Evolutionary conservation across 2,329 filamentous ascomycete genomes (phyloP).

Genomic region (Aspergillus sp.): DNA sequence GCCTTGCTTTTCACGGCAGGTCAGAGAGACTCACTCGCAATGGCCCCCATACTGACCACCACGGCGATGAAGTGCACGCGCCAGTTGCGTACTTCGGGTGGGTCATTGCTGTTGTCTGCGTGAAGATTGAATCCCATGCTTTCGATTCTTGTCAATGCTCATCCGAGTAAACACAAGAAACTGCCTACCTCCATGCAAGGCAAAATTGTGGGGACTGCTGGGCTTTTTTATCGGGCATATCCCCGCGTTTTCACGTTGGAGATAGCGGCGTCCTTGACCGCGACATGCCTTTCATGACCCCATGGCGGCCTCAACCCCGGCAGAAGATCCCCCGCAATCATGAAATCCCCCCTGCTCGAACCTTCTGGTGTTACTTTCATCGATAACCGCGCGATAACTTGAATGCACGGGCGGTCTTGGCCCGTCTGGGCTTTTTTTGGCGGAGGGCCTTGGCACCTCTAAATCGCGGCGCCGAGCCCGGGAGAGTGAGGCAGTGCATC

Average conservation of each 20-base stretch:
- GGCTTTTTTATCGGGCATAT: constrained; percentile 1
- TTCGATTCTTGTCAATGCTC: not conserved
- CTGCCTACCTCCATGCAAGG: not conserved
- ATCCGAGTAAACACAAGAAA: not conserved
- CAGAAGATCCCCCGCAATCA: not conserved
- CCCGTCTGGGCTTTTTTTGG: not conserved
- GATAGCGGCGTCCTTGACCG: not conserved
- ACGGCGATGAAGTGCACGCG: constrained; percentile 8
- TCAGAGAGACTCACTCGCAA: constrained; percentile 5
- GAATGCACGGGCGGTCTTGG: constrained; percentile 8
- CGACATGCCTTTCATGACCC: not conserved
- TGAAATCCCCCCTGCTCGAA: not conserved
- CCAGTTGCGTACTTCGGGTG: constrained; percentile 10
- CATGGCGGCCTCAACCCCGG: not conserved
- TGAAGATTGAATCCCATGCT: constrained; percentile 14
- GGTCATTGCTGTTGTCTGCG: constrained; percentile 11
- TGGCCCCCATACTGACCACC: constrained; percentile 9
- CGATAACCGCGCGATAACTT: not conserved
- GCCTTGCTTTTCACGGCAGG: not conserved
- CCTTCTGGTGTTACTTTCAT: not conserved
- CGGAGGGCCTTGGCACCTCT: not conserved
- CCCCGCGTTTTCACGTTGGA: not conserved
- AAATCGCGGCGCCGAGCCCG: constrained; percentile 1
- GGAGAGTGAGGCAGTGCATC: not conserved
- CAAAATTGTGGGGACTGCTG: not conserved